phyloP scores from a whole-genome alignment of 2,329 filamentous ascomycete genomes.

The Beauveria medogensis region DNA sequence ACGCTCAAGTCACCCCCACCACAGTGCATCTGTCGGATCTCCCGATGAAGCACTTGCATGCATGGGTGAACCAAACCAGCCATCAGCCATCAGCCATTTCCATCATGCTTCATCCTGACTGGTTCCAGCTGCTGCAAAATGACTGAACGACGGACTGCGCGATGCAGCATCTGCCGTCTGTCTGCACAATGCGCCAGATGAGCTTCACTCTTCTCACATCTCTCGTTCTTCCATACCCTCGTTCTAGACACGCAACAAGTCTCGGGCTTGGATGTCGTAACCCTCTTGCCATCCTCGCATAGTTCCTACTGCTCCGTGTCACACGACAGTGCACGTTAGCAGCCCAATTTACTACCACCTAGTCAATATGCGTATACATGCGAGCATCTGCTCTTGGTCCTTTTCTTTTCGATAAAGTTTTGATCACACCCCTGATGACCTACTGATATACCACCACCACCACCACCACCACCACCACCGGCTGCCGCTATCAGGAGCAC shows the following conservation, averaged over 20 bases:
- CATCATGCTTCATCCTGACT: background rate
- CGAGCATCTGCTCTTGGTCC: background rate
- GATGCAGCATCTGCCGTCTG: background rate
- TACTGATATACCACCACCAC: background rate
- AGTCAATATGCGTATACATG: conserved; percentile 1
- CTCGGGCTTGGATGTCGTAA: background rate
- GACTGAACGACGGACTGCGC: background rate
- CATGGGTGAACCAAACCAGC: background rate
- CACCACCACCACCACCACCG: background rate
- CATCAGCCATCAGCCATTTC: too few relatives aligned
- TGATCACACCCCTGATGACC: background rate
- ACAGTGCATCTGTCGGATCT: conserved; percentile 4
- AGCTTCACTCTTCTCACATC: background rate
- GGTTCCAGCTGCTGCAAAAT: background rate
- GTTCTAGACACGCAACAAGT: background rate
- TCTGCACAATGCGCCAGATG: background rate
- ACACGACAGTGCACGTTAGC: background rate
- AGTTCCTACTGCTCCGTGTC: background rate
- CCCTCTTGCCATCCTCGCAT: background rate
- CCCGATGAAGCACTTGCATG: conserved; percentile 6
- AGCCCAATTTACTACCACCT: background rate
- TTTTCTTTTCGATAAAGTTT: background rate
- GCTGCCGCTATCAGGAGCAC: background rate
- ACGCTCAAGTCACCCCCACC: background rate
- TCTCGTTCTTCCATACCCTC: background rate